phyloP scores from a whole-genome alignment of 1,139 yeast genomes.

The Pichia sp. region DNA sequence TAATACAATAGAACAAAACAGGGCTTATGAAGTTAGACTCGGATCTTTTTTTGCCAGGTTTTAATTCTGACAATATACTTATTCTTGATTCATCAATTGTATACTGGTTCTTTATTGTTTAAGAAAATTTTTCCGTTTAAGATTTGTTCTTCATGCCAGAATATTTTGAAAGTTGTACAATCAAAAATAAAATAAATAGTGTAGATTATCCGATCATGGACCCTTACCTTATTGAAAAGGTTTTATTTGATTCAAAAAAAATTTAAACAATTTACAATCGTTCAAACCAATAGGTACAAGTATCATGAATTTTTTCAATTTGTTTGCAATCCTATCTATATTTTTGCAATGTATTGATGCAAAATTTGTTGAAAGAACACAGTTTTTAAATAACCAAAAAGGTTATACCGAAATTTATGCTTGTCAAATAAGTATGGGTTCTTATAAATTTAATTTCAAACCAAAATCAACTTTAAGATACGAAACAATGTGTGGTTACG shows the following conservation, averaged over 20 bases:
- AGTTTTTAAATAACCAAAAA: background rate
- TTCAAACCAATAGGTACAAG: too few relatives aligned
- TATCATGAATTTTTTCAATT: background rate
- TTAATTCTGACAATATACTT: background rate
- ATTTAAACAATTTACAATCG: too few relatives aligned
- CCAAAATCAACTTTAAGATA: background rate
- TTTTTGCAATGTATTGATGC: background rate
- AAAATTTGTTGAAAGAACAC: background rate
- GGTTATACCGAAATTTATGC: slow-evolving; percentile 1
- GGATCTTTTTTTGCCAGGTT: background rate
- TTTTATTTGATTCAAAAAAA: too few relatives aligned
- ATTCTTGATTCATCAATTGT: background rate
- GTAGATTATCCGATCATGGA: background rate
- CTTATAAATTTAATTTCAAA: background rate
- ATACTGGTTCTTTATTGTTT: background rate
- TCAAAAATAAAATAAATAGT: background rate
- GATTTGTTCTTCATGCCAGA: too few relatives aligned
- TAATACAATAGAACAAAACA: too few relatives aligned
- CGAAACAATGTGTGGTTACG: slow-evolving; percentile 16
- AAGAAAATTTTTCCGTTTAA: background rate
- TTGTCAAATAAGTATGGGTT: background rate
- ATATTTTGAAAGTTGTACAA: too few relatives aligned
- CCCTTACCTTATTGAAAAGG: too few relatives aligned
- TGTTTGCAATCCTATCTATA: background rate
- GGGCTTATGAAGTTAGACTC: too few relatives aligned